Percentiles rank a stretch among this genome's conserved stretches.
These are phyloP conservation scores for Aspergillus costaricaensis DNA, from an alignment of 2,329 filamentous ascomycete genomes.

Conservation along the genomic window DNA sequence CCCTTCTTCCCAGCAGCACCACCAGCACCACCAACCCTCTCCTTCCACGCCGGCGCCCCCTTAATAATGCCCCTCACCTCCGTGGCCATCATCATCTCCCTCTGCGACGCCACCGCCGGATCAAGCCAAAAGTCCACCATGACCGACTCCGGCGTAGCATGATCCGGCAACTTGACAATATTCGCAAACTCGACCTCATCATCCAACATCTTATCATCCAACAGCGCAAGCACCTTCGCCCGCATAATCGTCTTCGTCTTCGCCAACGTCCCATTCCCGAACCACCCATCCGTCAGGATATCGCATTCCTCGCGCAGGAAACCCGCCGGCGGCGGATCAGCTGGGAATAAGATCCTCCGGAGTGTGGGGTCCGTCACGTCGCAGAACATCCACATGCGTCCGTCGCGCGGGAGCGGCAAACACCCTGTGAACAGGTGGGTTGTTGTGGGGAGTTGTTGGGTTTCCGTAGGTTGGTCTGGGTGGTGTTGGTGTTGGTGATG, in stretches of 20 bases:
- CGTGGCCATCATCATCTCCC: constrained; percentile 35
- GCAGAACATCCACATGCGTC: constrained; percentile 91
- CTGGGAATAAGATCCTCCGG: constrained; percentile 63
- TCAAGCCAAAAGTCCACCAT: constrained; percentile 29
- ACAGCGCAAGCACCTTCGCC: constrained; percentile 73
- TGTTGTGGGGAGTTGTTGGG: constrained; percentile 7
- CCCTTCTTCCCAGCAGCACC: neutral
- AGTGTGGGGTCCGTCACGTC: constrained; percentile 84
- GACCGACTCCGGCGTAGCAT: constrained; percentile 28
- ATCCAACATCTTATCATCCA: constrained; percentile 39
- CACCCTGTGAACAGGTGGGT: constrained; percentile 80
- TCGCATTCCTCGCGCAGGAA: constrained; percentile 63
- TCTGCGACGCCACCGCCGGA: constrained; percentile 19
- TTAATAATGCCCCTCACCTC: constrained; percentile 40
- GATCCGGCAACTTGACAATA: constrained; percentile 43
- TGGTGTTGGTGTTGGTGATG: constrained; percentile 7
- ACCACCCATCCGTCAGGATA: constrained; percentile 74
- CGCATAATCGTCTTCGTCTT: constrained; percentile 88
- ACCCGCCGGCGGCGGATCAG: constrained; percentile 51
- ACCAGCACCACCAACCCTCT: neutral
- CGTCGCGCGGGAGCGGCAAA: constrained; percentile 68
- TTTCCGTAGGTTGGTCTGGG: no score
- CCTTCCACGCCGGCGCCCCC: constrained; percentile 33
- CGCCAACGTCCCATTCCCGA: constrained; percentile 74
- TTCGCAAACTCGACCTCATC: constrained; percentile 39